Conservation (phyloP, 2,329 filamentous ascomycete species). For the Hirsutella thompsonii region DNA sequence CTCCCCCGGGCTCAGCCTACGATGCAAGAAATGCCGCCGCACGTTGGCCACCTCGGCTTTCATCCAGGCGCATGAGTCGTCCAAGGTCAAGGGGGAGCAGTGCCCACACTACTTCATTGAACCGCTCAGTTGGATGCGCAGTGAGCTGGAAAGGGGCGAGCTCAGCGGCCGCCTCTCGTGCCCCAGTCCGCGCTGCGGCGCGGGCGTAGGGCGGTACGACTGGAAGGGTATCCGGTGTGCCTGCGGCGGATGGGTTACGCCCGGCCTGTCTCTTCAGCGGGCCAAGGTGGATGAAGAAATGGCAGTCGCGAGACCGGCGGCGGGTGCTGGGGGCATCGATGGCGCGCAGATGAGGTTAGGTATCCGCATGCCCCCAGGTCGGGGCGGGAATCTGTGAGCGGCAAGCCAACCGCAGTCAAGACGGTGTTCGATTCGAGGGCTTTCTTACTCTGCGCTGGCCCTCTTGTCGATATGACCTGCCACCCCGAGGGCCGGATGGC, state of each 20-base stretch:
- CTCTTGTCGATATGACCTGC: no score
- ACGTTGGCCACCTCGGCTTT: slow-evolving; percentile 45
- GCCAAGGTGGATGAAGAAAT: slow-evolving; percentile 64
- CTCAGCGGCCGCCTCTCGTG: slow-evolving; percentile 78
- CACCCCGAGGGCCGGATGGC: neutral
- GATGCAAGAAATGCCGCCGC: slow-evolving; percentile 84
- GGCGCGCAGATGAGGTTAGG: slow-evolving; percentile 19
- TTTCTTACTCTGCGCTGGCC: no score
- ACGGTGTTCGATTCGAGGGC: no score
- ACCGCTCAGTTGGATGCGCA: slow-evolving; percentile 88
- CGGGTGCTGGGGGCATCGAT: slow-evolving; percentile 8
- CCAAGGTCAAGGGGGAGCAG: slow-evolving; percentile 1
- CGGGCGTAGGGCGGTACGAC: slow-evolving; percentile 82
- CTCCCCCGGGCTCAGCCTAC: slow-evolving; percentile 29
- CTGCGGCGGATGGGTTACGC: slow-evolving; percentile 82
- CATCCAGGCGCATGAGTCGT: slow-evolving; percentile 45
- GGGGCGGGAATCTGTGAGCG: slow-evolving; percentile 2
- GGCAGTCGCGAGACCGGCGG: slow-evolving; percentile 11
- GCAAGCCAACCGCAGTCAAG: neutral
- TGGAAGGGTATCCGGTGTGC: slow-evolving; percentile 94
- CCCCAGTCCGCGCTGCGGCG: slow-evolving; percentile 63
- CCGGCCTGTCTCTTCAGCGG: slow-evolving; percentile 76
- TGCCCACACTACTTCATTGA: slow-evolving; percentile 89
- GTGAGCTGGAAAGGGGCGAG: slow-evolving; percentile 65
- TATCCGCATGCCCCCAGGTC: slow-evolving; percentile 43